Evolutionary conservation across 2,329 filamentous ascomycete species (phyloP).

Genomic region (Pseudogymnoascus destructans): DNA sequence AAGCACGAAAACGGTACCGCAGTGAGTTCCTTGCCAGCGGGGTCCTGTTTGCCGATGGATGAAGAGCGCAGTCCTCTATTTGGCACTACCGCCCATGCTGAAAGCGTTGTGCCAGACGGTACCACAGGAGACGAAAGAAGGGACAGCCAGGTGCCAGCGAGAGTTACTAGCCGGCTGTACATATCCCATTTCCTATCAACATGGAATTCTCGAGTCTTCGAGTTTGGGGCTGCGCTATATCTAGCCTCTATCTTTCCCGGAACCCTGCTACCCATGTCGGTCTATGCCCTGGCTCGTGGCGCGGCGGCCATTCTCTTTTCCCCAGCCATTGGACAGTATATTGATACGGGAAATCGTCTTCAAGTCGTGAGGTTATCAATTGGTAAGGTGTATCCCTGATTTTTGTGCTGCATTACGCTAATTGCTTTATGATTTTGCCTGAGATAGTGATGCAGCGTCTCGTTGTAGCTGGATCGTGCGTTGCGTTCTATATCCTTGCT

Average conservation of each 20-base stretch:
- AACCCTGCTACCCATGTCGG: slow-evolving; percentile 51
- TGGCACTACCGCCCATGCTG: background rate
- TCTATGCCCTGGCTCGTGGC: slow-evolving; percentile 53
- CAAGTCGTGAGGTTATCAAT: slow-evolving; percentile 29
- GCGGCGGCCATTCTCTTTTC: slow-evolving; percentile 45
- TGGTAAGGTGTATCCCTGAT: slow-evolving; percentile 16
- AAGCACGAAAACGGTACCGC: background rate
- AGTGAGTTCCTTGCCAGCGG: background rate
- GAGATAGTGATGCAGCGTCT: slow-evolving; percentile 26
- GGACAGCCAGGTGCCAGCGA: background rate
- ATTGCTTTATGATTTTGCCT: background rate
- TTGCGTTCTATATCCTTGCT: slow-evolving; percentile 31
- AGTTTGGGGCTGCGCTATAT: slow-evolving; percentile 48
- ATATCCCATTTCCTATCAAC: slow-evolving; percentile 48
- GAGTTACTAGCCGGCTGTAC: slow-evolving; percentile 32
- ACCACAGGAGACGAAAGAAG: background rate
- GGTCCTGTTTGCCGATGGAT: background rate
- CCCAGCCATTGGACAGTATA: slow-evolving; percentile 41
- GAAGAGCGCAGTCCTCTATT: background rate
- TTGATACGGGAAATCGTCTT: slow-evolving; percentile 44
- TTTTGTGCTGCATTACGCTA: slow-evolving; percentile 8
- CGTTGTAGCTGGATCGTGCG: slow-evolving; percentile 35
- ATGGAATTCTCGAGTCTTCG: slow-evolving; percentile 52
- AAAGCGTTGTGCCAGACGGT: background rate
- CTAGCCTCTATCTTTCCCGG: slow-evolving; percentile 41